Evolutionary conservation across 2,329 filamentous ascomycete genomes (phyloP), one percentile per base, ranked within the genome.

Genomic region (Xylaria sp.): DNA sequence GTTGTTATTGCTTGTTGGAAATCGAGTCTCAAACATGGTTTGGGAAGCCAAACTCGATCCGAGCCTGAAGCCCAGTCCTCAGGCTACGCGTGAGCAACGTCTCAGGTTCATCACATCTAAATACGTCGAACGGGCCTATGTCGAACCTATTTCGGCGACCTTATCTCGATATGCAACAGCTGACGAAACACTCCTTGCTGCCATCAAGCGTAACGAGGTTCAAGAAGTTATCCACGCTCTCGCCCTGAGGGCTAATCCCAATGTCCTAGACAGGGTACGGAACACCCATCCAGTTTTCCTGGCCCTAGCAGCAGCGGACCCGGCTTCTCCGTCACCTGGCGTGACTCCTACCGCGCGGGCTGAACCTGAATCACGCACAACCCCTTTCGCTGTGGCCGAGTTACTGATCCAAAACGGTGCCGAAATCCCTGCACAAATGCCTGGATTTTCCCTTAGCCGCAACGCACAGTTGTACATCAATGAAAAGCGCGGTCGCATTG

Each of bases 131-230:
- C 87, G 90, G 69, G 88, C 89, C 3, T 98, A 89, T 75, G 91
- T 99, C 3, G 91, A 94, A 75, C 90, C 91, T 0, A 91, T 94
- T 32, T 93, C 93, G 2, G 80, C 91, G 3, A 91, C 91, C 0
- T 82, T 94, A 52, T 94, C 93, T 2, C 88, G 92, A 39, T 96
- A 93, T 78, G 85, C 86, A 1, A 93, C 91, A 0, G 85, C 95
- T 0, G 94, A 98, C 70, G 96, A 99, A 76, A 94, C 93, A 0
- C 86, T 99, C 6, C 84, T 99, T 48, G 94, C 94, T 5, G 94
- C 93, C 10, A 94, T 98, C 79, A 99, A 98, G 85, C 94, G 91
- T 81, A 98, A 98, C 80, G 94, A 99, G 78, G 93, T 99, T 65
- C 92, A 96, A 77, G 92, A 94, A 72, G 94, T 98, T 28, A 88